These are phyloP conservation scores for Chrysoporthe deuterocubensis DNA, from an alignment of 2,329 filamentous ascomycete species.

Conservation along the genomic window DNA sequence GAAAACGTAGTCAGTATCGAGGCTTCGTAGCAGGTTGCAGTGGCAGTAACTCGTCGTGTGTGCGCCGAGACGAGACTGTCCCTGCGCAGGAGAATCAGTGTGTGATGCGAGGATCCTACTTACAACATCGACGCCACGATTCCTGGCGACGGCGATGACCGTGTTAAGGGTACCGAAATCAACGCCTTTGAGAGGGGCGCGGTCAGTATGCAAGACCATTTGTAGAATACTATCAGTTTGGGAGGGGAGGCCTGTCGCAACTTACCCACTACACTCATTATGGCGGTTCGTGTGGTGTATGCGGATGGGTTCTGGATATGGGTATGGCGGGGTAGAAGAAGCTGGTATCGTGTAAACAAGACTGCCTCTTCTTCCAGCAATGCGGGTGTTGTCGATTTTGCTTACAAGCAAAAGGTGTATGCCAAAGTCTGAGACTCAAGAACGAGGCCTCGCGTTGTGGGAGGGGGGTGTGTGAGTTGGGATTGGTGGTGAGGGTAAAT, in stretches of 20 bases:
- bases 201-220: constrained; percentile 26
- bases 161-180: constrained; percentile 98
- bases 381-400: background rate
- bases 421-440: constrained; percentile 4
- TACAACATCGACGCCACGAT: constrained; percentile 98
- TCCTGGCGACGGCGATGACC: constrained; percentile 95
- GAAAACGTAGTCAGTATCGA: constrained; percentile 29
- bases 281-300: constrained; percentile 37
- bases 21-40: constrained; percentile 20
- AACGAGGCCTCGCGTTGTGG: background rate
- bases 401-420: constrained; percentile 8
- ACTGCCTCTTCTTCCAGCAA: background rate
- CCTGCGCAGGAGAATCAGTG: constrained; percentile 14
- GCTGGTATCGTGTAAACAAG: constrained; percentile 24
- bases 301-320: constrained; percentile 16
- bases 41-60: background rate
- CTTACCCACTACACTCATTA: constrained; percentile 62
- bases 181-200: constrained; percentile 60
- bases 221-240: constrained; percentile 21
- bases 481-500: constrained; percentile 8
- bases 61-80: background rate
- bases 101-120: constrained; percentile 50
- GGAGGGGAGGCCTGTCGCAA: constrained; percentile 26
- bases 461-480: constrained; percentile 9
- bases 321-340: constrained; percentile 27